Evolutionary conservation across 805 yeast genomes (phyloP).

Genomic region (Kazachstania psychrophila): DNA sequence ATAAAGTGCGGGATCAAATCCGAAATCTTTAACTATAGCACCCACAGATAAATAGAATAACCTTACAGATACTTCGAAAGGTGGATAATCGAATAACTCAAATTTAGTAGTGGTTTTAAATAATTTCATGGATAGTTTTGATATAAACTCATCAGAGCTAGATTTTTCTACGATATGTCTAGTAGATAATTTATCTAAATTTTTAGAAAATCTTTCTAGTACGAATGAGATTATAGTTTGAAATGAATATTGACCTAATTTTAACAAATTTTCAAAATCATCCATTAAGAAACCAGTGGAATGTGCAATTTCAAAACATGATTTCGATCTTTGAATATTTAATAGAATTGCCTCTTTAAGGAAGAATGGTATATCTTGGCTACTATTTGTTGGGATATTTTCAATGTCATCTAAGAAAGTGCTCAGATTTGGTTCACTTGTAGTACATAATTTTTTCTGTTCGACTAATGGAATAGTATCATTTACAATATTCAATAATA

Average conservation of each 20-base stretch:
- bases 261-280: constrained; percentile 39
- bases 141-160: background rate
- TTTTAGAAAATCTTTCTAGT: constrained; percentile 42
- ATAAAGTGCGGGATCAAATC: constrained; percentile 58
- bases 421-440: background rate
- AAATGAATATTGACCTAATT: constrained; percentile 49
- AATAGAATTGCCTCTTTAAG: constrained; percentile 33
- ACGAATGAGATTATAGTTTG: constrained; percentile 49
- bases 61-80: background rate
- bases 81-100: background rate
- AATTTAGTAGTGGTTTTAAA: background rate
- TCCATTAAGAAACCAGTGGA: constrained; percentile 30
- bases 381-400: no score
- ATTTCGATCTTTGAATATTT: constrained; percentile 51
- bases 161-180: background rate
- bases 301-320: constrained; percentile 35
- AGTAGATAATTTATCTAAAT: constrained; percentile 21
- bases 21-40: constrained; percentile 67
- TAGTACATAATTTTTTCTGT: constrained; percentile 10
- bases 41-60: constrained; percentile 35
- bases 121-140: background rate
- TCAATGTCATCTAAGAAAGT: no score
- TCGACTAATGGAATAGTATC: constrained; percentile 16
- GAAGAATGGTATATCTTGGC: constrained; percentile 15
- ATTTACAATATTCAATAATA: constrained; percentile 15